A percentile compares a stretch with the other conserved stretches of the same genome.
Conservation (phyloP, 2,329 filamentous ascomycete genomes). For the Akanthomyces dipterigenus region DNA sequence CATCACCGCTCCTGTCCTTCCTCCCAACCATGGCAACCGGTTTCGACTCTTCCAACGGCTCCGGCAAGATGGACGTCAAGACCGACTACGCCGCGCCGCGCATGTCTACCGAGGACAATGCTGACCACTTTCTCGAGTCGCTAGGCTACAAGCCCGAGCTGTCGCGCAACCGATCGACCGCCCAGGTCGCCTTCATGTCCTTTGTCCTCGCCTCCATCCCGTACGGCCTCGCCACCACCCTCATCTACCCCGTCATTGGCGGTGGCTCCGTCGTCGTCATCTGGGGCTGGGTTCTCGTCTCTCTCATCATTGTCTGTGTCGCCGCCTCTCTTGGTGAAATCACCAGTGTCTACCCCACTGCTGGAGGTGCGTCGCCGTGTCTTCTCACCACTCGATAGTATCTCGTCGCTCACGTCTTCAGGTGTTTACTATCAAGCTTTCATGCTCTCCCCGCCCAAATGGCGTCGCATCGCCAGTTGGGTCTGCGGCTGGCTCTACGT, state of each 20-base stretch:
- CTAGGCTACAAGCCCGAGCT: constrained; percentile 63
- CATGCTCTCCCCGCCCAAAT: constrained; percentile 58
- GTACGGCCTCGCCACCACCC: constrained; percentile 64
- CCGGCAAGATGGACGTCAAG: constrained; percentile 23
- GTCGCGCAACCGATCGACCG: constrained; percentile 56
- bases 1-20: not conserved
- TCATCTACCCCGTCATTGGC: constrained; percentile 59
- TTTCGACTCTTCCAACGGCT: constrained; percentile 5
- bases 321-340: constrained; percentile 67
- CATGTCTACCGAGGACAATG: constrained; percentile 33
- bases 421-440: constrained; percentile 72
- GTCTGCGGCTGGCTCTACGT: constrained; percentile 71
- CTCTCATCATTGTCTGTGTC: constrained; percentile 64
- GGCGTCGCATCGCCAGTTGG: constrained; percentile 60
- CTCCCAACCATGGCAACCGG: constrained; percentile 10
- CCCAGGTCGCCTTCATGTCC: constrained; percentile 68
- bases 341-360: constrained; percentile 69
- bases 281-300: constrained; percentile 65
- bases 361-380: constrained; percentile 44
- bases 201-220: constrained; percentile 71
- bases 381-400: not conserved
- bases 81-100: constrained; percentile 20
- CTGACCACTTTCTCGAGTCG: constrained; percentile 56
- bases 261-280: constrained; percentile 64
- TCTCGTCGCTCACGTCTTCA: constrained; percentile 13